These are phyloP conservation scores for Kluyveromyces siamensis DNA, from an alignment of 805 yeast species.

Conservation along the genomic window DNA sequence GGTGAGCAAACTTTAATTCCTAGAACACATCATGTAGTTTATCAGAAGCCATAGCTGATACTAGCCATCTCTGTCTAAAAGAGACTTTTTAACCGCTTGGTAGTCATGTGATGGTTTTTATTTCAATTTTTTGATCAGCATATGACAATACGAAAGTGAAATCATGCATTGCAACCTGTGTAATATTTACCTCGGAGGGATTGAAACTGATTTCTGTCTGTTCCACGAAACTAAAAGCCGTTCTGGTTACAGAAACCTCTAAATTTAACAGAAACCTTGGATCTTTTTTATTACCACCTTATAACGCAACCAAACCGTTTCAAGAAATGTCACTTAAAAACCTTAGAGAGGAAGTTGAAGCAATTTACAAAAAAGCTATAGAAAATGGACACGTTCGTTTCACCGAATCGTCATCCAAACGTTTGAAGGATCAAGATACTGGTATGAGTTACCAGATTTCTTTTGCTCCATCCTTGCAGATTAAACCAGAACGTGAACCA, in stretches of 20 bases:
- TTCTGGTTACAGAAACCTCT: too few relatives aligned
- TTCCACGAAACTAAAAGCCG: too few relatives aligned
- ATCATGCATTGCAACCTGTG: too few relatives aligned
- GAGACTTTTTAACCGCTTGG: neutral
- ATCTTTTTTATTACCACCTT: neutral
- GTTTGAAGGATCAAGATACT: slow-evolving; percentile 22
- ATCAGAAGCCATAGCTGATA: too few relatives aligned
- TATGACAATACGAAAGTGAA: neutral
- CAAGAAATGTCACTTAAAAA: slow-evolving; percentile 28
- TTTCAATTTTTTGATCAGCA: neutral
- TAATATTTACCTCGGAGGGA: too few relatives aligned
- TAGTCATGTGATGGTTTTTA: neutral
- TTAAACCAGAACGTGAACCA: slow-evolving; percentile 33
- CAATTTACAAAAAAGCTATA: slow-evolving; percentile 42
- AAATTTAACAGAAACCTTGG: neutral
- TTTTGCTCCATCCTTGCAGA: slow-evolving; percentile 25
- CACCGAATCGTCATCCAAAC: slow-evolving; percentile 37
- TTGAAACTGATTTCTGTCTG: too few relatives aligned
- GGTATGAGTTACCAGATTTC: slow-evolving; percentile 28
- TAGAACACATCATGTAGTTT: too few relatives aligned
- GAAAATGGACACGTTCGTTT: slow-evolving; percentile 38
- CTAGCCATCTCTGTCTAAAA: neutral
- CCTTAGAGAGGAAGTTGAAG: slow-evolving; percentile 29
- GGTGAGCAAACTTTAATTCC: too few relatives aligned
- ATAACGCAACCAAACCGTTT: neutral